These are phyloP conservation scores for Saururus chinensis DNA, from an alignment of 164 flowering plant species.

Conservation along the genomic window DNA sequence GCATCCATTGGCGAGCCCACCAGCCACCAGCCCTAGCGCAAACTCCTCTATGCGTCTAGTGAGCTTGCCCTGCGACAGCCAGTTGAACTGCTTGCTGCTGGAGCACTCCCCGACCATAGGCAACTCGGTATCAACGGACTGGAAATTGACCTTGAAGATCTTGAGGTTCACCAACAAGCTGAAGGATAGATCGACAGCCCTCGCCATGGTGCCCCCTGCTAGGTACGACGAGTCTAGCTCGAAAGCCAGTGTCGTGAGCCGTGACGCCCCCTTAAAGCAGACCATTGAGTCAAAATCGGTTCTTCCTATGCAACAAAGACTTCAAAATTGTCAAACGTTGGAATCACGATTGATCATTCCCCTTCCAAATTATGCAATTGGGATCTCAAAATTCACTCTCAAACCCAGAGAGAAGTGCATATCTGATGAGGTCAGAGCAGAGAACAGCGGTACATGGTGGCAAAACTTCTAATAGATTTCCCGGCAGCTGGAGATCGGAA, in stretches of 20 bases:
- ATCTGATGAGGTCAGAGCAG: too few species aligned
- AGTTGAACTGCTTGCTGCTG: constrained; percentile 76
- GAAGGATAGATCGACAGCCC: constrained; percentile 87
- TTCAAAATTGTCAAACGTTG: background rate
- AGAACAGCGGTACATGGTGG: too few species aligned
- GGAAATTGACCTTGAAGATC: constrained; percentile 83
- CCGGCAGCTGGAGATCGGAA: too few species aligned
- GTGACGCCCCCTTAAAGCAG: constrained; percentile 55
- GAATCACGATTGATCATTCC: background rate
- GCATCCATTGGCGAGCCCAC: constrained; percentile 83
- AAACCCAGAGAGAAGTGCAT: too few species aligned
- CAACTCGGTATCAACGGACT: constrained; percentile 66
- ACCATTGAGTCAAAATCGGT: constrained; percentile 33
- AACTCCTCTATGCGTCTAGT: constrained; percentile 50
- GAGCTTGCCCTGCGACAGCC: constrained; percentile 71
- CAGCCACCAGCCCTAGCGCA: constrained; percentile 74
- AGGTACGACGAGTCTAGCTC: constrained; percentile 82
- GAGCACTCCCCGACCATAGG: constrained; percentile 46
- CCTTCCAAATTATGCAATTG: too few species aligned
- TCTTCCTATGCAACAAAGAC: background rate
- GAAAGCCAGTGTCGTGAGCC: constrained; percentile 84
- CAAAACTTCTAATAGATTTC: too few species aligned
- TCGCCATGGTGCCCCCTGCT: constrained; percentile 98
- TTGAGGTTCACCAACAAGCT: constrained; percentile 82
- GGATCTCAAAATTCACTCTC: too few species aligned